Evolutionary conservation across 129 eudicot species (phyloP).

Genomic region (Gnaphalium uliginosum): DNA sequence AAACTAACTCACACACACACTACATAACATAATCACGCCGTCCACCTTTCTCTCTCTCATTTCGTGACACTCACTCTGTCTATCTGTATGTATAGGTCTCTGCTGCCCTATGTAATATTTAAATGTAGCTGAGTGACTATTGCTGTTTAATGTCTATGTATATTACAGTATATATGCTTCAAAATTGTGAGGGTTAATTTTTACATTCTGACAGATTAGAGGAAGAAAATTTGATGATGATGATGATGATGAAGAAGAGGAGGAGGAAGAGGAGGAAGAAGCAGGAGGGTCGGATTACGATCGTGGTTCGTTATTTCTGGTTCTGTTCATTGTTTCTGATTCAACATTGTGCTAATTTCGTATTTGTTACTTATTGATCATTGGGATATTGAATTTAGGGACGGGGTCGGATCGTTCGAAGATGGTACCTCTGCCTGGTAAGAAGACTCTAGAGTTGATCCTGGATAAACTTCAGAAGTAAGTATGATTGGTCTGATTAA

Average conservation of each 20-base stretch:
- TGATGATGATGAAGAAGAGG: not conserved
- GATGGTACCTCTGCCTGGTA: slow-evolving; percentile 63
- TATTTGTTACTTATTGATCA: slow-evolving; percentile 23
- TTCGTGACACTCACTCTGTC: slow-evolving; percentile 25
- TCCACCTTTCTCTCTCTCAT: slow-evolving; percentile 51
- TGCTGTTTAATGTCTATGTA: slow-evolving; percentile 17
- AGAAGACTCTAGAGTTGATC: slow-evolving; percentile 73
- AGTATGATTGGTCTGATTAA: slow-evolving; percentile 15
- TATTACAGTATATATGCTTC: not conserved
- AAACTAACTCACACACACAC: slow-evolving; percentile 40
- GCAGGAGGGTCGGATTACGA: slow-evolving; percentile 45
- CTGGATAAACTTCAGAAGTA: slow-evolving; percentile 97
- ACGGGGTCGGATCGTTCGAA: slow-evolving; percentile 38
- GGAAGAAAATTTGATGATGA: slow-evolving; percentile 33
- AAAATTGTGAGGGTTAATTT: slow-evolving; percentile 12
- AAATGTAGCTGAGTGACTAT: slow-evolving; percentile 7
- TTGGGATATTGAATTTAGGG: slow-evolving; percentile 42
- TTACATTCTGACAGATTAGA: slow-evolving; percentile 57
- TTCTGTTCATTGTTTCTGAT: slow-evolving; percentile 2
- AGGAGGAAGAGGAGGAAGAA: slow-evolving; percentile 22
- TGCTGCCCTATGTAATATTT: slow-evolving; percentile 1
- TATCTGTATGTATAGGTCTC: slow-evolving; percentile 17
- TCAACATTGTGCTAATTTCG: slow-evolving; percentile 18
- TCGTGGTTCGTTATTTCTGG: slow-evolving; percentile 48
- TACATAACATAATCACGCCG: slow-evolving; percentile 71